Evolutionary conservation across 768 basidiomycete genomes (phyloP), one percentile per base, ranked within the genome.

Genomic region (Leccinum rimulosum): DNA sequence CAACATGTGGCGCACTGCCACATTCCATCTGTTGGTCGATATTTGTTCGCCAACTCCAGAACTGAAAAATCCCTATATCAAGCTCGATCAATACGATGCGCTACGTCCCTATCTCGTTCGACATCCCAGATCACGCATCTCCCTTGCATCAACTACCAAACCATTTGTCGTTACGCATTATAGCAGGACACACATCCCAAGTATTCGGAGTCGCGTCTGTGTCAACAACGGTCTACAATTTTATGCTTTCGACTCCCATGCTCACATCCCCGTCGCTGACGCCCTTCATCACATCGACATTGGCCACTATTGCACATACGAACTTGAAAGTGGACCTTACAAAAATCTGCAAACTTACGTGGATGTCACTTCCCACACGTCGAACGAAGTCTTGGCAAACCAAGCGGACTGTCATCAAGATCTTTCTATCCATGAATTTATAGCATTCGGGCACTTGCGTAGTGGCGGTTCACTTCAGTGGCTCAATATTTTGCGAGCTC

Each of bases 401-500:
- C 82, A 84, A 58, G 63, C 63, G 0, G 66, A 72, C 10, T 82
- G 80, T 55, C 78, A 77, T 4, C 52, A 55, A 22, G 69, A 75
- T 11, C 66, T 83, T 25, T 71, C 59, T 14, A 59, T 80, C 6
- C 80, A 82, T 30, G 81, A 84, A 54, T 77, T 70, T 27, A 67
- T 76, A 11, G 72, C 77, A 0, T 84, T 81, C 55, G 76, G 74
- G 11, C 68, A 72, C 50, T 61, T 84, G 40, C 78, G 83, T 4
- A 72, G 76, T 40, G 82, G 82, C 1, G 59, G 69, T 0, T 65
- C 55, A 6, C 63, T 84, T 0, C 82, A 84, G 48, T 83, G 81
- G 82, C 65, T 76, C 45, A 84, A 83, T 58, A 77, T 84, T 36
- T 58, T 73, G 11, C 74, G 77, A 33, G 79, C 79, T 57, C 64